Percentiles rank a stretch among this genome's conserved stretches.
These are phyloP conservation scores for Phytomonas sp. DNA, from an alignment of 208 protist genomes.

Conservation along the genomic window DNA sequence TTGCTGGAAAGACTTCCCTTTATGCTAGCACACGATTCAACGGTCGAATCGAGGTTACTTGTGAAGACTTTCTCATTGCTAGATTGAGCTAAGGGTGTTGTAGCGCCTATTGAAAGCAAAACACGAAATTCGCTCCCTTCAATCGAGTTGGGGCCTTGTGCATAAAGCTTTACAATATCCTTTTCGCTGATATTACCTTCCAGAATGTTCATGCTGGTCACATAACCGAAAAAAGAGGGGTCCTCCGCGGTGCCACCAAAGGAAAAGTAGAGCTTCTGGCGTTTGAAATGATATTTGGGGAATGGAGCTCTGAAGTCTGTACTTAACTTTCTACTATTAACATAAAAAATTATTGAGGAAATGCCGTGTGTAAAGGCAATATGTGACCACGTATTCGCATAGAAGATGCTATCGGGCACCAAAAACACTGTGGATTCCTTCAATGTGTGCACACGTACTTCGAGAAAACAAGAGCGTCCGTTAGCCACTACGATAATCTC, in stretches of 20 bases:
- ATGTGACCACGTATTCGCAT: constrained; percentile 65
- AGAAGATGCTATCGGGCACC: constrained; percentile 40
- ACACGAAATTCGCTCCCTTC: background rate
- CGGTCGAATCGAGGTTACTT: background rate
- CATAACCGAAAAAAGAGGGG: constrained; percentile 62
- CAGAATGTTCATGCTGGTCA: constrained; percentile 65
- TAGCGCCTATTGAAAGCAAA: background rate
- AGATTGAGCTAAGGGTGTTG: background rate
- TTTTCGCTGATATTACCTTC: constrained; percentile 40
- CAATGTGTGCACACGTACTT: constrained; percentile 29
- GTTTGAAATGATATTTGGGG: constrained; percentile 39
- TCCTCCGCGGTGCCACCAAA: constrained; percentile 47
- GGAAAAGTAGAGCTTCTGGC: constrained; percentile 40
- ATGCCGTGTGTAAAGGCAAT: constrained; percentile 61
- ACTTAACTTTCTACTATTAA: constrained; percentile 51
- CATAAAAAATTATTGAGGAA: constrained; percentile 40
- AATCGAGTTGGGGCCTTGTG: constrained; percentile 22
- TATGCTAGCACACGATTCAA: background rate
- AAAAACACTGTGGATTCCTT: constrained; percentile 18
- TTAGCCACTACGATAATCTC: constrained; percentile 53
- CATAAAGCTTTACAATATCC: constrained; percentile 45
- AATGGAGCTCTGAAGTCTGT: constrained; percentile 36
- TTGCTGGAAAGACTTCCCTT: background rate
- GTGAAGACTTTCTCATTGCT: background rate
- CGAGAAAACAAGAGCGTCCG: constrained; percentile 53